Evolutionary conservation across 768 basidiomycete species (phyloP).

Genomic region (Lyophyllum semitale): DNA sequence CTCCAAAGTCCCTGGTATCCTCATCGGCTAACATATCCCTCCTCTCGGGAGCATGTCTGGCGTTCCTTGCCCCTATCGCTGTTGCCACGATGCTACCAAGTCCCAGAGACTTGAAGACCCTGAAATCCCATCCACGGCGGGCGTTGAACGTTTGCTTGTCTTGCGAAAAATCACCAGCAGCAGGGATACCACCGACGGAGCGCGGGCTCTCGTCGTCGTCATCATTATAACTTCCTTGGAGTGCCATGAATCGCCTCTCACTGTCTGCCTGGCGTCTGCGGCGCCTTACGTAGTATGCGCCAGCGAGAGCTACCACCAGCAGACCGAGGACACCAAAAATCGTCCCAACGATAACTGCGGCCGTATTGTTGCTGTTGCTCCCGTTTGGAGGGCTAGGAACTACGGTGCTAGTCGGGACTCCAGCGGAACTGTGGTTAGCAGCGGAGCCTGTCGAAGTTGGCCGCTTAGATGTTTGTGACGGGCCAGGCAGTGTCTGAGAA

Average conservation of each 20-base stretch:
- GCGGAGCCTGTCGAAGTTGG: neutral
- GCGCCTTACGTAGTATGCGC: conserved; percentile 48
- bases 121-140: conserved; percentile 17
- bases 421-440: neutral
- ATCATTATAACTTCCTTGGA: conserved; percentile 33
- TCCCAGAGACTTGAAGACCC: conserved; percentile 20
- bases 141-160: conserved; percentile 5
- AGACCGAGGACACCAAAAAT: conserved; percentile 63
- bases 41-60: conserved; percentile 35
- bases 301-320: conserved; percentile 41
- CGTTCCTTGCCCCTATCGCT: conserved; percentile 21
- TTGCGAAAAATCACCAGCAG: conserved; percentile 24
- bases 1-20: conserved; percentile 57
- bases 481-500: conserved; percentile 35
- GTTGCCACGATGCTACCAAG: conserved; percentile 36
- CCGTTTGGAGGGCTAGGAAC: conserved; percentile 23
- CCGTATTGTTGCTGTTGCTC: conserved; percentile 24
- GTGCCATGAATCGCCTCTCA: conserved; percentile 31
- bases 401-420: conserved; percentile 22
- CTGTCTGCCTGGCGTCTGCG: conserved; percentile 20
- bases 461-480: conserved; percentile 31
- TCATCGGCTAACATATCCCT: conserved; percentile 82
- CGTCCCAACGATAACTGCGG: conserved; percentile 62
- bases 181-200: conserved; percentile 31
- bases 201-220: conserved; percentile 32